These are phyloP conservation scores for Cylindricascospora bacillispora DNA, from an alignment of 1,139 yeast genomes.

Conservation along the genomic window DNA sequence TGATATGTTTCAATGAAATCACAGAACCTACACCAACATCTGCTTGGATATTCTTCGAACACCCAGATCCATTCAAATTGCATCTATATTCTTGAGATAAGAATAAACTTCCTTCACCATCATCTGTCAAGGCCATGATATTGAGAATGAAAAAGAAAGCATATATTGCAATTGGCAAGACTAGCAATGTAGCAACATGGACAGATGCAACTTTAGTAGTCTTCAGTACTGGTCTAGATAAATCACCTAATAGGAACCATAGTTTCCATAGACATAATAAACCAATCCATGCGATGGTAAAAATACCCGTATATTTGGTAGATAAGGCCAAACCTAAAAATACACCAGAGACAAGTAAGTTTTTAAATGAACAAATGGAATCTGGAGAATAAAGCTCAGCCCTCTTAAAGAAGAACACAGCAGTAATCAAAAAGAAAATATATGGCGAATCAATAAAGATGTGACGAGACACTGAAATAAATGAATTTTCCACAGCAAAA, in stretches of 20 bases:
- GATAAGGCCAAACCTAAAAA: constrained; percentile 78
- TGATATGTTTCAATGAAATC: constrained; percentile 67
- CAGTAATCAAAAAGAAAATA: constrained; percentile 77
- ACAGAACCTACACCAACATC: constrained; percentile 82
- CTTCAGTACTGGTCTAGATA: constrained; percentile 29
- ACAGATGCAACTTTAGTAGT: constrained; percentile 33
- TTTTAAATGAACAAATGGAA: constrained; percentile 52
- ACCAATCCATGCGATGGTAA: constrained; percentile 90
- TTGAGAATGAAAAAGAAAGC: constrained; percentile 64
- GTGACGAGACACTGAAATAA: constrained; percentile 76
- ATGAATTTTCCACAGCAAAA: constrained; percentile 72
- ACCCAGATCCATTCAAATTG: constrained; percentile 52
- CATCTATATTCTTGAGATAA: constrained; percentile 84
- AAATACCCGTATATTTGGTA: constrained; percentile 93
- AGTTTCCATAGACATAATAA: constrained; percentile 55
- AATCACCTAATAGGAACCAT: constrained; percentile 84
- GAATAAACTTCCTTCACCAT: constrained; percentile 81
- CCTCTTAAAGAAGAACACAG: constrained; percentile 67
- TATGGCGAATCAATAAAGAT: constrained; percentile 85
- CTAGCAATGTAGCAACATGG: constrained; percentile 45
- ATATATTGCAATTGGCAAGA: constrained; percentile 59
- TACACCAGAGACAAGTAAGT: constrained; percentile 59
- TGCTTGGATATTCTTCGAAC: constrained; percentile 58
- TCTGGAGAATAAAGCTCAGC: constrained; percentile 70
- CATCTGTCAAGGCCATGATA: constrained; percentile 51